Evolutionary conservation across 345 rosid species (phyloP).

Genomic region (Hypericum perforatum): DNA sequence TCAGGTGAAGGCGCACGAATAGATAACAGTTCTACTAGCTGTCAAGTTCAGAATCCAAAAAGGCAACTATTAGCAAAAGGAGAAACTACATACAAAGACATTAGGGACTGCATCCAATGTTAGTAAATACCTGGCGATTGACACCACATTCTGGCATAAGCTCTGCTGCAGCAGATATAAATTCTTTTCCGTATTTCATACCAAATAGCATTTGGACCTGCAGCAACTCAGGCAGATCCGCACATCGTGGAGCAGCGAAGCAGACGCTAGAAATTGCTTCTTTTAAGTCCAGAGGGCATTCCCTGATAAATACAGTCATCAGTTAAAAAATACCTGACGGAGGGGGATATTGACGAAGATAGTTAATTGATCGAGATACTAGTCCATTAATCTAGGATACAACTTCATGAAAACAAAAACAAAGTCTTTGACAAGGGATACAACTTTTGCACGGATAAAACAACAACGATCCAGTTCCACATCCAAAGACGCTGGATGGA

Average conservation of each 20-base stretch:
- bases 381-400: too few relatives aligned
- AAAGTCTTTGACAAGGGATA: too few relatives aligned
- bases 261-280: constrained; percentile 90
- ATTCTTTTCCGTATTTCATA: constrained; percentile 81
- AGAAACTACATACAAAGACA: not conserved
- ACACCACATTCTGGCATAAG: constrained; percentile 95
- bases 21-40: constrained; percentile 84
- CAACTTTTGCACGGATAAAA: too few relatives aligned
- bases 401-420: too few relatives aligned
- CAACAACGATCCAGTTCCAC: too few relatives aligned
- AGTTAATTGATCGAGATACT: too few relatives aligned
- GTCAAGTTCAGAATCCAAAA: constrained; percentile 6
- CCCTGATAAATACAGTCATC: constrained; percentile 38
- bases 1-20: constrained; percentile 82
- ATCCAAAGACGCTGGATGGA: too few relatives aligned
- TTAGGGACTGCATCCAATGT: constrained; percentile 4
- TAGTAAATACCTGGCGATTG: constrained; percentile 67
- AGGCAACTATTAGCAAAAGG: not conserved
- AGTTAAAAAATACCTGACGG: too few relatives aligned
- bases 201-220: constrained; percentile 84
- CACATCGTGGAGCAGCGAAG: constrained; percentile 98
- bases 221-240: constrained; percentile 78
- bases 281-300: constrained; percentile 90
- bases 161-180: constrained; percentile 84
- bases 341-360: too few relatives aligned